These are phyloP conservation scores for Calonectria crousiana DNA, from an alignment of 2,329 filamentous ascomycete genomes.

Conservation along the genomic window DNA sequence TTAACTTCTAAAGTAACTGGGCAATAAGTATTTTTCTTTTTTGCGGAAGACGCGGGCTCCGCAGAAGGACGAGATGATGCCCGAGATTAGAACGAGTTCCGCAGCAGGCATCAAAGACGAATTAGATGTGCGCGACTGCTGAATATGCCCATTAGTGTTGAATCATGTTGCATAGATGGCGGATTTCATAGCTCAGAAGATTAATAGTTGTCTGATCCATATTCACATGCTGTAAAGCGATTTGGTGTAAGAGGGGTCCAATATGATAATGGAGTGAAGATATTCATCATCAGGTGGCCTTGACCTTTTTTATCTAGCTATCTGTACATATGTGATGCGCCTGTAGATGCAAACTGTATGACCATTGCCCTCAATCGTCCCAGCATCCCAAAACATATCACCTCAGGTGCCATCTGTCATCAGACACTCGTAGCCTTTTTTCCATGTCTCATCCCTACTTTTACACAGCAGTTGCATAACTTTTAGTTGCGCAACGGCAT, in stretches of 20 bases:
- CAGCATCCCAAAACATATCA: constrained; percentile 22
- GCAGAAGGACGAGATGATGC: neutral
- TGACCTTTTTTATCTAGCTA: constrained; percentile 25
- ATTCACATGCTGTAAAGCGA: neutral
- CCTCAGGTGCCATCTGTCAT: constrained; percentile 23
- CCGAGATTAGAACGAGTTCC: neutral
- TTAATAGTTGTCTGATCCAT: neutral
- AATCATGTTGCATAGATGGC: neutral
- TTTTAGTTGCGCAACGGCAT: constrained; percentile 7
- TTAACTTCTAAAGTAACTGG: neutral
- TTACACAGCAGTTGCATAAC: constrained; percentile 29
- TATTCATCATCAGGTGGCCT: constrained; percentile 37
- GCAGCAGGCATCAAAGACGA: neutral
- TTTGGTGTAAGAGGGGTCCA: constrained; percentile 13
- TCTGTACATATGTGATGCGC: constrained; percentile 41
- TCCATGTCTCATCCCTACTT: constrained; percentile 36
- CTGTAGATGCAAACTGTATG: constrained; percentile 39
- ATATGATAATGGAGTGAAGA: constrained; percentile 42
- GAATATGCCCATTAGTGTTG: neutral
- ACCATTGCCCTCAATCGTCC: constrained; percentile 27
- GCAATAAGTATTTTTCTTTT: neutral
- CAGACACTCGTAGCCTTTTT: constrained; percentile 26
- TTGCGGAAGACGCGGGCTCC: neutral
- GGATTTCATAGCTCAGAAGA: neutral
- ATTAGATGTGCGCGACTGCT: neutral